These are phyloP conservation scores for Papiliotrema flavescens DNA, from an alignment of 1,284 basidiomycete species.

Conservation along the genomic window DNA sequence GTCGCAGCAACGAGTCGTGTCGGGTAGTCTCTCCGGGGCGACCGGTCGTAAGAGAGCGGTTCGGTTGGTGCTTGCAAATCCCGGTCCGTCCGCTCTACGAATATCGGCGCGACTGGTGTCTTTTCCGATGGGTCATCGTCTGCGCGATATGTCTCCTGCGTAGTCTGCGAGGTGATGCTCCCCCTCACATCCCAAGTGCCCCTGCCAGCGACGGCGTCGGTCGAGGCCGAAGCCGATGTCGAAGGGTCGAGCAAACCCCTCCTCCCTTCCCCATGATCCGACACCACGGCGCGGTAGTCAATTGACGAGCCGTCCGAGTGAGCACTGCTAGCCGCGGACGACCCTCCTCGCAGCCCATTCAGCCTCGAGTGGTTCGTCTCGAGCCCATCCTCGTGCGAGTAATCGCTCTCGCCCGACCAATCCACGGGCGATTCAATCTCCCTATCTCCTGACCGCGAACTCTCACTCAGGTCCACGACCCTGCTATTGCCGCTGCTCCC, in stretches of 20 bases:
- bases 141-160: conserved; percentile 11
- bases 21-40: neutral
- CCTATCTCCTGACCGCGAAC: neutral
- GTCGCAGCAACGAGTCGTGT: neutral
- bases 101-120: conserved; percentile 14
- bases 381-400: neutral
- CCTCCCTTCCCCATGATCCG: neutral
- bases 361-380: neutral
- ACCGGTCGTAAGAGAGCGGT: neutral
- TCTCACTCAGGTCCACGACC: neutral
- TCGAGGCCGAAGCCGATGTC: neutral
- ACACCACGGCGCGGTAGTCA: neutral
- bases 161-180: conserved; percentile 16
- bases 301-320: neutral
- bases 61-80: neutral
- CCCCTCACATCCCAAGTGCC: neutral
- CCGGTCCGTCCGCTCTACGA: conserved; percentile 12
- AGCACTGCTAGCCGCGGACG: neutral
- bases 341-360: neutral
- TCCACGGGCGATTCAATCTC: conserved; percentile 1
- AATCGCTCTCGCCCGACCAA: conserved; percentile 8
- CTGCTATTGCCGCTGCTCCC: neutral
- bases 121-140: conserved; percentile 1
- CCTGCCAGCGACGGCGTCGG: neutral
- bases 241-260: neutral